phyloP scores from a whole-genome alignment of 768 basidiomycete genomes.

The Amanita inopinata region DNA sequence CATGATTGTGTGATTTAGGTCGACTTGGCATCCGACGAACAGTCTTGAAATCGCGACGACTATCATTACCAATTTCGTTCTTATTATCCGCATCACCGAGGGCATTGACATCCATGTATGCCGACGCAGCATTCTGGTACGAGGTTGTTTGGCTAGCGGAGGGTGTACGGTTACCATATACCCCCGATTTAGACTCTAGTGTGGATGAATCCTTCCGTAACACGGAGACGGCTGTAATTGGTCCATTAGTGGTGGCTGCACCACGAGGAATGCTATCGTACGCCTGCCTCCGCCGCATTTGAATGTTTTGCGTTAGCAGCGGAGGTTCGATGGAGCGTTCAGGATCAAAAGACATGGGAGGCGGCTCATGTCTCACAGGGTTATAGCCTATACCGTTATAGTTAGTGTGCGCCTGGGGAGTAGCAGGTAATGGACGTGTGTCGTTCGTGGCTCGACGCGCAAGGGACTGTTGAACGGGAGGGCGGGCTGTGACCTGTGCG shows the following conservation, averaged over 20 bases:
- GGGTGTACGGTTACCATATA: not conserved
- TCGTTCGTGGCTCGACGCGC: not conserved
- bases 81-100: not conserved
- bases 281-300: not conserved
- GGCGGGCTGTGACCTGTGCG: not conserved
- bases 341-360: not conserved
- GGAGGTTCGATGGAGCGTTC: not conserved
- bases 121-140: not conserved
- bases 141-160: conserved; percentile 1
- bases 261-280: not conserved
- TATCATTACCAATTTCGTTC: not conserved
- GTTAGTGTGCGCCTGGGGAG: not conserved
- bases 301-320: not conserved
- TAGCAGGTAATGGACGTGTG: not conserved
- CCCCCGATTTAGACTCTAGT: conserved; percentile 2
- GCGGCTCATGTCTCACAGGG: not conserved
- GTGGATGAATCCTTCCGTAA: conserved; percentile 3
- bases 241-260: conserved; percentile 1
- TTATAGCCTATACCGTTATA: not conserved
- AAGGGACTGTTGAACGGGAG: not conserved
- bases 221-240: not conserved
- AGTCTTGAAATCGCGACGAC: not conserved
- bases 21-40: conserved; percentile 4
- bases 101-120: not conserved
- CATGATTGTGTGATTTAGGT: not conserved